A percentile compares a stretch with the other conserved stretches of the same genome.
These are phyloP conservation scores for Bifiguratus adelaidae DNA, from an alignment of 192 early-diverging fungal genomes.

Conservation along the genomic window DNA sequence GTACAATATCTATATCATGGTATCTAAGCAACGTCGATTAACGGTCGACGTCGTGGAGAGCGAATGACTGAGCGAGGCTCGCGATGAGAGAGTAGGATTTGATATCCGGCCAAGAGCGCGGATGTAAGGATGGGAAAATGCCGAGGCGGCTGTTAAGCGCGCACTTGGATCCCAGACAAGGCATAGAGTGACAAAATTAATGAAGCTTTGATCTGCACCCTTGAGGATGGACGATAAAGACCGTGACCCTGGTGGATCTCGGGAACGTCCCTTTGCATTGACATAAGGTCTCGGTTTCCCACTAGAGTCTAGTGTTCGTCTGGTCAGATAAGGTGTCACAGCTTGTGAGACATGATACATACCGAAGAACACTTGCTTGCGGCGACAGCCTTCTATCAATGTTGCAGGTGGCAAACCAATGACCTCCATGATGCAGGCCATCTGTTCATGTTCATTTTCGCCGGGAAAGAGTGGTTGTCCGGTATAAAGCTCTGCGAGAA, in stretches of 20 bases:
- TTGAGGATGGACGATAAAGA: slow-evolving; percentile 64
- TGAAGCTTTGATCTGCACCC: slow-evolving; percentile 64
- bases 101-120: too few relatives aligned
- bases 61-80: too few relatives aligned
- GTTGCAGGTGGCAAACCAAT: slow-evolving; percentile 66
- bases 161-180: slow-evolving; percentile 94
- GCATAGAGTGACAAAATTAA: slow-evolving; percentile 79
- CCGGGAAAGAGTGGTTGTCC: slow-evolving; percentile 94
- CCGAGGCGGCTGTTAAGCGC: too few relatives aligned
- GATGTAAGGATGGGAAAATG: too few relatives aligned
- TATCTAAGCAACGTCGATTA: too few relatives aligned
- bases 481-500: slow-evolving; percentile 82
- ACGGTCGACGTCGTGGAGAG: too few relatives aligned
- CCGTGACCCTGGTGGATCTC: slow-evolving; percentile 67
- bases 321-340: slow-evolving; percentile 14
- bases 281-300: slow-evolving; percentile 48
- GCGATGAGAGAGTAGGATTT: too few relatives aligned
- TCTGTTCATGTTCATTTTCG: slow-evolving; percentile 94
- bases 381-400: slow-evolving; percentile 65
- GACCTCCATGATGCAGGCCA: slow-evolving; percentile 92
- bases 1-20: too few relatives aligned
- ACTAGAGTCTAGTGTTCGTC: slow-evolving; percentile 26
- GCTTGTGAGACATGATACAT: slow-evolving; percentile 21
- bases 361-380: slow-evolving; percentile 86
- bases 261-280: slow-evolving; percentile 85